phyloP scores from a whole-genome alignment of 2,329 filamentous ascomycete species.

The Aspergillus proliferans region DNA sequence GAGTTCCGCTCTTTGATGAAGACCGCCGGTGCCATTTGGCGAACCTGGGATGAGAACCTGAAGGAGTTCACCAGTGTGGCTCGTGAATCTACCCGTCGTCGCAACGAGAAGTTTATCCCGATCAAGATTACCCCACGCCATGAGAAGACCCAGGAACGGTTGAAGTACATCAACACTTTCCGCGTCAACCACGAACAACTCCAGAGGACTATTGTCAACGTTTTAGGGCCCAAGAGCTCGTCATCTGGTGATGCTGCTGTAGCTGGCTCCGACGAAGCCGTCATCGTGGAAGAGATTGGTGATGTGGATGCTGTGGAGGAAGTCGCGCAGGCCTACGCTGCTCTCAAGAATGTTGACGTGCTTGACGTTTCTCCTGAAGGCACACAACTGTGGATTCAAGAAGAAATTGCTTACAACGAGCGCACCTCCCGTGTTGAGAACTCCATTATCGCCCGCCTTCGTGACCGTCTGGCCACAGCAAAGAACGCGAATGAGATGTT shows the following conservation, averaged over 20 bases:
- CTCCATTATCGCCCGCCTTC: constrained; percentile 89
- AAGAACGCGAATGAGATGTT: constrained; percentile 99
- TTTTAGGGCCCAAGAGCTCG: constrained; percentile 71
- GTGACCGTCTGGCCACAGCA: constrained; percentile 87
- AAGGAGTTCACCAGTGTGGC: constrained; percentile 98
- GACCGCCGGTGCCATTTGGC: constrained; percentile 78
- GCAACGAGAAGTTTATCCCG: constrained; percentile 96
- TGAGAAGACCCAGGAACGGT: constrained; percentile 76
- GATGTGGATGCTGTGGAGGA: constrained; percentile 97
- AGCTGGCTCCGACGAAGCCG: constrained; percentile 52
- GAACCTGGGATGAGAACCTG: constrained; percentile 87
- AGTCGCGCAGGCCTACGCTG: constrained; percentile 88
- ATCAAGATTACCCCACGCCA: constrained; percentile 93
- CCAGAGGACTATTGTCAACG: constrained; percentile 90
- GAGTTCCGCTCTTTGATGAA: constrained; percentile 85
- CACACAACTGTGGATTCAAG: constrained; percentile 85
- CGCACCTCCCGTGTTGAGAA: constrained; percentile 96
- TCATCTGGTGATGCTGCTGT: constrained; percentile 45
- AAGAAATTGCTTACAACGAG: constrained; percentile 95
- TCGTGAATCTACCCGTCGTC: constrained; percentile 83
- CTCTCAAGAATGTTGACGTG: constrained; percentile 88
- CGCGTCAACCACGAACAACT: constrained; percentile 96
- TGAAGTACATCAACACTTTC: constrained; percentile 93
- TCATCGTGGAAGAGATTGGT: constrained; percentile 87
- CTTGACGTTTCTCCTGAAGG: constrained; percentile 87